Conservation (phyloP, 306 rosid species). For the Vigna angularis region DNA sequence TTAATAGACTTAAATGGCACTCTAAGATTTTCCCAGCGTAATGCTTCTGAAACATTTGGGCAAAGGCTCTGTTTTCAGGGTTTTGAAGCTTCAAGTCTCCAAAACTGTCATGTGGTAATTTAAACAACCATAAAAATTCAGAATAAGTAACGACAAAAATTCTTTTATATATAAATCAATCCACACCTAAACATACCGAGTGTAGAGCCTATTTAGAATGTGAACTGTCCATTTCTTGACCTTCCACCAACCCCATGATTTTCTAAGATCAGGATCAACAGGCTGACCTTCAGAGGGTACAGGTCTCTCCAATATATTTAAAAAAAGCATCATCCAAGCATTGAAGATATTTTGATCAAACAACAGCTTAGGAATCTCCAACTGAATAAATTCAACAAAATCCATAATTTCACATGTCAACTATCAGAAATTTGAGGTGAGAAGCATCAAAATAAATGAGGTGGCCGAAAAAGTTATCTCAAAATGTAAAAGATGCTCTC, state of each 20-base stretch:
- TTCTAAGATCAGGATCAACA: constrained; percentile 78
- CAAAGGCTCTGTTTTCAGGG: constrained; percentile 91
- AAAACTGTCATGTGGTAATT: constrained; percentile 60
- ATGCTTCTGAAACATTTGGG: constrained; percentile 93
- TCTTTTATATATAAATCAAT: background rate
- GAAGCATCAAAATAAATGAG: constrained; percentile 25
- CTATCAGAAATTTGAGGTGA: constrained; percentile 2
- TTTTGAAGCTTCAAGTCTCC: constrained; percentile 96
- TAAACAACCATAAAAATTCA: constrained; percentile 15
- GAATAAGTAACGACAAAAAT: constrained; percentile 6
- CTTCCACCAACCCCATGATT: constrained; percentile 99
- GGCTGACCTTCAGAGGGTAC: constrained; percentile 97
- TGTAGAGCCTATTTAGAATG: constrained; percentile 87
- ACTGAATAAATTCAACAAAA: constrained; percentile 59
- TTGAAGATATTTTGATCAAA: constrained; percentile 82
- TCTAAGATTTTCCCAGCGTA: constrained; percentile 94
- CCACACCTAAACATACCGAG: constrained; percentile 63
- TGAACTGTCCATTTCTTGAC: constrained; percentile 99
- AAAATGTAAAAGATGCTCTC: background rate
- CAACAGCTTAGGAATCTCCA: constrained; percentile 97
- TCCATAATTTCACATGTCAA: constrained; percentile 6
- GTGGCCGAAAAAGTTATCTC: constrained; percentile 2
- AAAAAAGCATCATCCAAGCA: constrained; percentile 94
- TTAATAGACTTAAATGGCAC: constrained; percentile 85
- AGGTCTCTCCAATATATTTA: constrained; percentile 85